phyloP scores from a whole-genome alignment of 768 basidiomycete species.

The Mycena metata region DNA sequence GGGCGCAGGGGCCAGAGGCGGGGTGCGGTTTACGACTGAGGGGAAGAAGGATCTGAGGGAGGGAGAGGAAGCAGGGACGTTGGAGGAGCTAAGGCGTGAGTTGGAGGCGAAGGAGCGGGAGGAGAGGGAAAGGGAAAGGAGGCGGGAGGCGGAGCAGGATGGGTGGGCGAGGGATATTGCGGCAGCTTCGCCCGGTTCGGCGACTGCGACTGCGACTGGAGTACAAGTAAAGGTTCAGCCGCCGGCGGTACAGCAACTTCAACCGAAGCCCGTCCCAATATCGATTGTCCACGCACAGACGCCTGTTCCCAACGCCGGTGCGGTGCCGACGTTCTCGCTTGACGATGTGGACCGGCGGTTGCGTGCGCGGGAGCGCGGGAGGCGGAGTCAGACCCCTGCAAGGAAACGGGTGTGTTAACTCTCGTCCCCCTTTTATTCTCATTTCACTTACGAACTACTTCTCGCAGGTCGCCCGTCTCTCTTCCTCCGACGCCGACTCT shows the following conservation, averaged over 20 bases:
- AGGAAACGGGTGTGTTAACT: conserved; percentile 3
- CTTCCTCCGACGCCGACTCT: neutral
- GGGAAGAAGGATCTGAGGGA: conserved; percentile 38
- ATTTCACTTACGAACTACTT: neutral
- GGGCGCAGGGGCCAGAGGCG: conserved; percentile 32
- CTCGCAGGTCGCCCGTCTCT: neutral
- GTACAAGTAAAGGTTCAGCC: neutral
- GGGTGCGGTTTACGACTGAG: conserved; percentile 43
- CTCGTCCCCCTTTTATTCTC: neutral
- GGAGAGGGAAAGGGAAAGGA: conserved; percentile 30
- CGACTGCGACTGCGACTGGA: neutral
- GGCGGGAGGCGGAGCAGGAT: conserved; percentile 15
- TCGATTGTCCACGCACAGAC: conserved; percentile 33
- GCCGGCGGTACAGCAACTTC: neutral
- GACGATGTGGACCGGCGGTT: conserved; percentile 70
- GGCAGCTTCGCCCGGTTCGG: neutral
- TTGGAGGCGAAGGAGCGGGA: conserved; percentile 8
- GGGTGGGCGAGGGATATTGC: conserved; percentile 35
- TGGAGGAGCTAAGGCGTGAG: conserved; percentile 12
- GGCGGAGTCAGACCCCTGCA: conserved; percentile 25
- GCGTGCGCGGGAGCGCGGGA: conserved; percentile 48
- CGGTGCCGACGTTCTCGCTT: conserved; percentile 61
- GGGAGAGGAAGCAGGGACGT: conserved; percentile 14
- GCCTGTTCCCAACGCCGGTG: conserved; percentile 24
- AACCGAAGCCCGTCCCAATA: conserved; percentile 3